phyloP scores from a whole-genome alignment of 441 rosid genomes.

The Adansonia gregorii region DNA sequence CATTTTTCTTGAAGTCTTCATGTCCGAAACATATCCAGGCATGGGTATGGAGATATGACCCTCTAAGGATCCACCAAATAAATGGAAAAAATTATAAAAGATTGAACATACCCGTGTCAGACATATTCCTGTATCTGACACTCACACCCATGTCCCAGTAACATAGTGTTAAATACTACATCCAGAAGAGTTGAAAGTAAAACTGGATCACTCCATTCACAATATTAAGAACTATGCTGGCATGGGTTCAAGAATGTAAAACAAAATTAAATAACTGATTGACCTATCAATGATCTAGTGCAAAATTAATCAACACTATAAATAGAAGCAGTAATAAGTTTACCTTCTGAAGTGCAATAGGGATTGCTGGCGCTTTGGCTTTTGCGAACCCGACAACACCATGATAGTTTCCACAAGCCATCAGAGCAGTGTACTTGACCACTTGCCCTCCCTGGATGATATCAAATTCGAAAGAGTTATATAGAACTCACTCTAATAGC shows the following conservation, averaged over 20 bases:
- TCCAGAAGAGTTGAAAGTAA: no score
- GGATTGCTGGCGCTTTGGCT: conserved; percentile 78
- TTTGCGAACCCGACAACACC: conserved; percentile 91
- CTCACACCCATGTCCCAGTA: no score
- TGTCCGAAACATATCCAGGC: no score
- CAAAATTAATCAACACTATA: conserved; percentile 5
- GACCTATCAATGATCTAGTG: background rate
- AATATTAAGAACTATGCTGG: background rate
- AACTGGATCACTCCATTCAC: background rate
- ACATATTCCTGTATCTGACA: no score
- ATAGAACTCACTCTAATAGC: conserved; percentile 11
- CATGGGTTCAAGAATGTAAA: background rate
- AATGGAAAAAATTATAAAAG: no score
- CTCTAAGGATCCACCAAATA: no score
- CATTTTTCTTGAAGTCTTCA: no score
- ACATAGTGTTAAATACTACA: no score
- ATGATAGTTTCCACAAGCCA: conserved; percentile 90
- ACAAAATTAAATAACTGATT: background rate
- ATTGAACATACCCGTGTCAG: no score
- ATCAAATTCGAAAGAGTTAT: conserved; percentile 15
- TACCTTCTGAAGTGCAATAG: conserved; percentile 90
- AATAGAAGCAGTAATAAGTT: background rate
- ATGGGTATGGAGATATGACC: no score
- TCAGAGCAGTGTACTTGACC: conserved; percentile 73
- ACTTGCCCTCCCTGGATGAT: conserved; percentile 75